phyloP scores from a whole-genome alignment of 495 filamentous ascomycete genomes.

The Penicillium taxi region DNA sequence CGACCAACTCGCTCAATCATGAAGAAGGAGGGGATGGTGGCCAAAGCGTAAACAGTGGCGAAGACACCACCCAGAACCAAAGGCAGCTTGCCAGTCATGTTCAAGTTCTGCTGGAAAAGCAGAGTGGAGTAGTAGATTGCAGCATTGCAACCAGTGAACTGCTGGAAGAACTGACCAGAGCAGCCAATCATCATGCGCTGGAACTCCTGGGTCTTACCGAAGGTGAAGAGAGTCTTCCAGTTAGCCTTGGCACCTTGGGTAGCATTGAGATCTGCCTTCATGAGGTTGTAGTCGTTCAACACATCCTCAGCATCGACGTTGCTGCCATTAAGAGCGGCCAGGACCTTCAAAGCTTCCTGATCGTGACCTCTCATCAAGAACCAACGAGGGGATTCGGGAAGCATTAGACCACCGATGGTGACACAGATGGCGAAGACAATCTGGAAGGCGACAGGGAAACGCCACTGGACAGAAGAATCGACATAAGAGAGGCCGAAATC shows the following conservation, averaged over 20 bases:
- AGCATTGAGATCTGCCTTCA: slow-evolving; percentile 31
- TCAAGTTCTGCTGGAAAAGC: slow-evolving; percentile 60
- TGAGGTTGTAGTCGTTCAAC: slow-evolving; percentile 41
- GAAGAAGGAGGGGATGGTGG: slow-evolving; percentile 54
- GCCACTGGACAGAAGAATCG: slow-evolving; percentile 41
- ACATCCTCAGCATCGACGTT: slow-evolving; percentile 23
- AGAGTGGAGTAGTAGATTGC: slow-evolving; percentile 82
- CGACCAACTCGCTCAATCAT: slow-evolving; percentile 65
- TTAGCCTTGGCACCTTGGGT: slow-evolving; percentile 26
- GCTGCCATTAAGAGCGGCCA: slow-evolving; percentile 46
- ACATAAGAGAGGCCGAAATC: slow-evolving; percentile 67
- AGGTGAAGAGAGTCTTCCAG: slow-evolving; percentile 32
- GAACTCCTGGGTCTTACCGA: slow-evolving; percentile 40
- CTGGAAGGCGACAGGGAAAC: slow-evolving; percentile 74
- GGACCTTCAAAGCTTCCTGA: slow-evolving; percentile 53
- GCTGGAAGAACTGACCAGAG: slow-evolving; percentile 62
- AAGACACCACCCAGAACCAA: slow-evolving; percentile 71
- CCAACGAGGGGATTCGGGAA: slow-evolving; percentile 75
- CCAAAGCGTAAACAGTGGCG: slow-evolving; percentile 67
- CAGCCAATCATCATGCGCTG: slow-evolving; percentile 39
- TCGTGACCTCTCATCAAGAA: slow-evolving; percentile 55
- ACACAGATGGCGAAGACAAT: slow-evolving; percentile 61
- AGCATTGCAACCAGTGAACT: slow-evolving; percentile 67
- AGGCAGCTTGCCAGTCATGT: slow-evolving; percentile 48
- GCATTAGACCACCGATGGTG: slow-evolving; percentile 46